Base-by-base conservation (phyloP, 208 protist genomes). In the Acanthamoeba triangularis region DNA sequence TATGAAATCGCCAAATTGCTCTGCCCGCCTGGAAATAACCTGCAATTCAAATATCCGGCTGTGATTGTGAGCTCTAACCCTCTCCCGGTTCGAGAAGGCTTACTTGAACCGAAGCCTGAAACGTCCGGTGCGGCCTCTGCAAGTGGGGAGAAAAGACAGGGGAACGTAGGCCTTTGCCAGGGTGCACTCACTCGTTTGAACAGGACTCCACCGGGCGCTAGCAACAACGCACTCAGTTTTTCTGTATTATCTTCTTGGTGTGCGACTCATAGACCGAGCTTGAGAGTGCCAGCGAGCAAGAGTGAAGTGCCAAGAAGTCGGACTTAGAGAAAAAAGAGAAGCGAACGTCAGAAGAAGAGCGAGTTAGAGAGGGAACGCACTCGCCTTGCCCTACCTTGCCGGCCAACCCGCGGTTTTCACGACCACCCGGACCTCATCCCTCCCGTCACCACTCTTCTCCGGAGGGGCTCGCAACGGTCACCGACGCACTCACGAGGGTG, bases 71-170 rank as follows among this genome's bases (percentile, higher is more conserved):
- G 65, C 65, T 72, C 65, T 72, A 0, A 6, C 0, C 61, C 3
- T 0, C 13, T 56, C 52, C 52, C 30, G 7, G 59, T 23, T 23
- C 54, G 54, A 59, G 54, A 25, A 59, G 61, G 28, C n/a, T 72
- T 72, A 72, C 65, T 72, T 72, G 65, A 72, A 72, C 28, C 65
- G 35, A 72, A 69, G 28, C 0, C 30, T 72, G 65, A 72, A 72
- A 37, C 65, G n/a, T 16, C 25, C 8, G 3, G 28, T n/a, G 30
- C n/a, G 28, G 0, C 7, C 30, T 72, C 65, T 0, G n/a, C 65
- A 72, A 72, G 65, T 72, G 65, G 59, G 65, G 20, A 23, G 65
- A 72, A 72, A 72, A 72, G 30, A 72, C 65, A 72, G 65, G 65
- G 65, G 65, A 72, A 72, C 11, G 30, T 72, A 28, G 65, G 30